Evolutionary conservation across 352 stramenopile genomes (phyloP), one percentile per base, ranked within the genome.

Genomic region (Plasmopara muralis): DNA sequence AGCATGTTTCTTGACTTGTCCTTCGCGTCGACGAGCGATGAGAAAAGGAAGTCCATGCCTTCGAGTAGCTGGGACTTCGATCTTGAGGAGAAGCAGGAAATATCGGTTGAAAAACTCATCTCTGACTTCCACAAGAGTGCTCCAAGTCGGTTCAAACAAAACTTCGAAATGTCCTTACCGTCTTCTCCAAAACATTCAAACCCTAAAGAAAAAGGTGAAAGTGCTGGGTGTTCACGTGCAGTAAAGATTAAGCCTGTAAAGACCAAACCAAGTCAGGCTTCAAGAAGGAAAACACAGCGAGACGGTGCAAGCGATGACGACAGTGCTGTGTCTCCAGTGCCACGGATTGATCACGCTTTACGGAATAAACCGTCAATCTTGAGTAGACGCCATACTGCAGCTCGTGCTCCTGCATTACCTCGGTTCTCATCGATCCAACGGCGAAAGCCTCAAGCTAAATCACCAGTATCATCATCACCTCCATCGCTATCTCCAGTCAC

Each of bases 91-190:
- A 47, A 62, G 13, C 16, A 56, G 13, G 57, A 57, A 25, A 50
- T 57, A 18, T 83, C 74, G 14, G 58, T 85, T 8, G 68, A 80
- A 40, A 62, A 68, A 15, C 59, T 85, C 33, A 80, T 85, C 50
- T 68, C 60, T 12, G 61, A 62, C 29, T 85, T 85, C 41, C 59
- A 66, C 0, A 56, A 70, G 16, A 80, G 69, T 33, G 54, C 68
- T 9, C 57, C 60, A 6, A 62, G 31, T 56, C 47, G 4, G 5
- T 62, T 34, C 5, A 31, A 29, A 12, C 47, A 40, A 18, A 38
- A 41, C 5, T 47, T 16, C 3, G 14, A 51, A 31, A 16, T 8
- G 6, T 63, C 60, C 12, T 42, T 28, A 20, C 7, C n/a, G 20
- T 60, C 54, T 1, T 50, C 54, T 47, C 49, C 49, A 31, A 67